Conservation (phyloP, 1,284 basidiomycete genomes). For the Rhizoctonia solani region DNA sequence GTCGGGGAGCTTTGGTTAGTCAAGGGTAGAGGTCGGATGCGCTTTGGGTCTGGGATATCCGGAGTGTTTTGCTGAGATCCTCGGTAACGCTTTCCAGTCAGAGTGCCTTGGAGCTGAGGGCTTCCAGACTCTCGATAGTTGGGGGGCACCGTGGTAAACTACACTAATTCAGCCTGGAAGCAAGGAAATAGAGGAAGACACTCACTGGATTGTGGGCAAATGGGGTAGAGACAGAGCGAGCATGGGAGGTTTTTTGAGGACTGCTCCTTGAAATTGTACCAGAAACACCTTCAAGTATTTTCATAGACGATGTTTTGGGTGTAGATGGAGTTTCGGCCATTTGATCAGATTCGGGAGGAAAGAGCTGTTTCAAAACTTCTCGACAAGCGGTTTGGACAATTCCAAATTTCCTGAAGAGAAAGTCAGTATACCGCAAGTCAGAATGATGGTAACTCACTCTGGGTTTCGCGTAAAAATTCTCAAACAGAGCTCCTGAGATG, state of each 20-base stretch:
- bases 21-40: not conserved
- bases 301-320: not conserved
- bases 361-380: constrained; percentile 8
- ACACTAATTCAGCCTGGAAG: not conserved
- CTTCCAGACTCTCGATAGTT: constrained; percentile 22
- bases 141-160: constrained; percentile 30
- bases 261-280: not conserved
- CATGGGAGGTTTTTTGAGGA: not conserved
- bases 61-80: constrained; percentile 2
- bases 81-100: constrained; percentile 19
- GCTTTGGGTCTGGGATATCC: constrained; percentile 11
- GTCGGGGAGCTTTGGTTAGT: constrained; percentile 5
- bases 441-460: not conserved
- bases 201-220: constrained; percentile 28
- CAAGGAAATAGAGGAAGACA: not conserved
- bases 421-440: not conserved
- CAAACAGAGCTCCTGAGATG: constrained; percentile 23
- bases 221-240: constrained; percentile 9
- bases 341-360: not conserved
- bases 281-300: not conserved
- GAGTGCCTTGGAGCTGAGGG: not conserved
- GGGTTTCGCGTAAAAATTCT: constrained; percentile 26
- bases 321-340: constrained; percentile 12
- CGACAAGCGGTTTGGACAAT: constrained; percentile 22
- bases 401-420: constrained; percentile 10